Percentiles rank a stretch among this genome's conserved stretches.
Conservation (phyloP, 371 early-diverging fungal genomes). For the Dinochytrium kinnereticum region DNA sequence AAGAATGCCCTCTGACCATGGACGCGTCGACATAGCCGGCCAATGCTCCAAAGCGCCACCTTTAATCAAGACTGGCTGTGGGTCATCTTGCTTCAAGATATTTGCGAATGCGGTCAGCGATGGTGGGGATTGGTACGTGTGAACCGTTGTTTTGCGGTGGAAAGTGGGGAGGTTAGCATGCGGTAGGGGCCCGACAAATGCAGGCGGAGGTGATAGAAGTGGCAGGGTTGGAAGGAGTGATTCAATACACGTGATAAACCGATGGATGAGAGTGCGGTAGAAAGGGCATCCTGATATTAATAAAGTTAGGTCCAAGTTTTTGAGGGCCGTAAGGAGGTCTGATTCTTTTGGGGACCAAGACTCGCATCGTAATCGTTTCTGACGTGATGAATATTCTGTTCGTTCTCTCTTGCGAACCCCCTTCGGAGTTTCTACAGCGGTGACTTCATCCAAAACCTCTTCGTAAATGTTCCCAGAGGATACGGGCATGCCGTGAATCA, state of each 20-base stretch:
- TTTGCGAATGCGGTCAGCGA: background rate
- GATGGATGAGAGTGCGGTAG: background rate
- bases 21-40: constrained; percentile 23
- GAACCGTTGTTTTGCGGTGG: background rate
- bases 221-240: constrained; percentile 10
- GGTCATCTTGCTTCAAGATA: background rate
- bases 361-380: too few relatives aligned
- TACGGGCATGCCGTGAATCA: too few relatives aligned
- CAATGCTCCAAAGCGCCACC: constrained; percentile 39
- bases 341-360: too few relatives aligned
- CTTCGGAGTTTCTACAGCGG: too few relatives aligned
- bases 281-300: constrained; percentile 20
- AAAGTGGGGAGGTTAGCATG: background rate
- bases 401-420: too few relatives aligned
- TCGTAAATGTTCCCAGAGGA: too few relatives aligned
- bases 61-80: constrained; percentile 38
- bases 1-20: constrained; percentile 14
- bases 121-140: background rate
- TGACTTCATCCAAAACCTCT: too few relatives aligned
- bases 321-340: background rate
- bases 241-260: background rate
- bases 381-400: too few relatives aligned
- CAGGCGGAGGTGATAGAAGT: background rate
- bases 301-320: constrained; percentile 22
- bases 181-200: background rate